Conservation (phyloP, 192 early-diverging fungal genomes). For the Umbelopsis sp. region DNA sequence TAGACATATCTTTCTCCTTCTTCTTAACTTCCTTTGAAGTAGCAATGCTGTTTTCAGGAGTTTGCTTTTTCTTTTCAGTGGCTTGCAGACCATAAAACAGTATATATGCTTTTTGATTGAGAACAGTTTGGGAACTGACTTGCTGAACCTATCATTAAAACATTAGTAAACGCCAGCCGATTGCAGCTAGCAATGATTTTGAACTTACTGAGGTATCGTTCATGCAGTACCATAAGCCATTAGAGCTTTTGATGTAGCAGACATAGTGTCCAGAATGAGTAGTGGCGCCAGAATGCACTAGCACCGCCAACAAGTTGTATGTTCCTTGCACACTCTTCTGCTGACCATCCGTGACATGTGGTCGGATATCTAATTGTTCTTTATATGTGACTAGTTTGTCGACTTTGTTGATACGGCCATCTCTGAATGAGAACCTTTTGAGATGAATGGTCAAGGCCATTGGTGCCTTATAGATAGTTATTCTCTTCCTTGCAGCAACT, state of each 20-base stretch:
- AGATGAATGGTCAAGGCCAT: constrained; percentile 26
- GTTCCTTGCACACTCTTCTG: constrained; percentile 30
- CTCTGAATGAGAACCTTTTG: constrained; percentile 23
- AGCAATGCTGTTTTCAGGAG: constrained; percentile 22
- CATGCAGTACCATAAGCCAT: constrained; percentile 81
- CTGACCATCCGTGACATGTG: constrained; percentile 35
- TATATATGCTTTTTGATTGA: constrained; percentile 77
- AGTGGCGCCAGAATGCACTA: constrained; percentile 76
- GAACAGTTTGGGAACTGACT: constrained; percentile 70
- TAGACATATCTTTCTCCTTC: constrained; percentile 3
- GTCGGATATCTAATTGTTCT: constrained; percentile 31
- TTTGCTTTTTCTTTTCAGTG: not conserved
- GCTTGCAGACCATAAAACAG: constrained; percentile 64
- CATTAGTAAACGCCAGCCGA: not conserved
- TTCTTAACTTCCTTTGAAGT: constrained; percentile 39
- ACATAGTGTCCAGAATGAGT: constrained; percentile 84
- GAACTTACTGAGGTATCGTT: constrained; percentile 61
- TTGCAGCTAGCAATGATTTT: not conserved
- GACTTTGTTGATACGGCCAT: constrained; percentile 63
- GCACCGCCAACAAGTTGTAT: constrained; percentile 74
- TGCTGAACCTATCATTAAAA: constrained; percentile 58
- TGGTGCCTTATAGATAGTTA: constrained; percentile 30
- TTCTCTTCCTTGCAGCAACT: not conserved
- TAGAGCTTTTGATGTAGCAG: constrained; percentile 75
- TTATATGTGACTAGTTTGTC: constrained; percentile 31